Evolutionary conservation across 331 rosid species (phyloP).

Genomic region (Quercus phellos): DNA sequence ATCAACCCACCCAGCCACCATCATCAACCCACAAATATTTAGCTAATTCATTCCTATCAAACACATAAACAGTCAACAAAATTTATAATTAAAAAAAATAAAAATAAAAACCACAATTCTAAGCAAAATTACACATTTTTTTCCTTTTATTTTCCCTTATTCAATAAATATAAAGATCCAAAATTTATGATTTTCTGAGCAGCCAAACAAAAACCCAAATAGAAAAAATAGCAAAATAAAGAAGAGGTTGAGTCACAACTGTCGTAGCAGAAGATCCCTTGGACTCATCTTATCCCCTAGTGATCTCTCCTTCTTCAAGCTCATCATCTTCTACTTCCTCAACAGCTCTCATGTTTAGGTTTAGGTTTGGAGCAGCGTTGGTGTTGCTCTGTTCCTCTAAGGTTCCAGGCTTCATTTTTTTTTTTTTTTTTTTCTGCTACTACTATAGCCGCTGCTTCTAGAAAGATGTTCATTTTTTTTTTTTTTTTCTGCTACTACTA

Average conservation of each 20-base stretch:
- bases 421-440: no score
- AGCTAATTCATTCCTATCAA: background rate
- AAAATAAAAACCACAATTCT: background rate
- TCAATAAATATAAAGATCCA: background rate
- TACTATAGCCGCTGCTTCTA: no score
- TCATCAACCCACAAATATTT: background rate
- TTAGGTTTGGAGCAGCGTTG: background rate
- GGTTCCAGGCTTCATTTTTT: conserved; percentile 24
- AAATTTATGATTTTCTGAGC: background rate
- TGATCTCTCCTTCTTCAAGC: conserved; percentile 79
- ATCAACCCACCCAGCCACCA: no score
- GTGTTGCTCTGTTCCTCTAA: conserved; percentile 31
- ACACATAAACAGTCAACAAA: no score
- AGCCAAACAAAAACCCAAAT: background rate
- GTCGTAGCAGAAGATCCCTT: conserved; percentile 35
- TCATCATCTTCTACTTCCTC: conserved; percentile 43
- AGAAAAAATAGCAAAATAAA: background rate
- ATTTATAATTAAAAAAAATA: background rate
- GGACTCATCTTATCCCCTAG: conserved; percentile 45
- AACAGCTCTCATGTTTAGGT: conserved; percentile 25
- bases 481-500: no score
- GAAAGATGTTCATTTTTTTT: no score
- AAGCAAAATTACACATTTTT: background rate
- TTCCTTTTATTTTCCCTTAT: background rate
- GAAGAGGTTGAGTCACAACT: conserved; percentile 43